A percentile compares a stretch with the other conserved stretches of the same genome.
Evolutionary conservation across 768 basidiomycete species (phyloP).

Genomic region (Russula virescens): DNA sequence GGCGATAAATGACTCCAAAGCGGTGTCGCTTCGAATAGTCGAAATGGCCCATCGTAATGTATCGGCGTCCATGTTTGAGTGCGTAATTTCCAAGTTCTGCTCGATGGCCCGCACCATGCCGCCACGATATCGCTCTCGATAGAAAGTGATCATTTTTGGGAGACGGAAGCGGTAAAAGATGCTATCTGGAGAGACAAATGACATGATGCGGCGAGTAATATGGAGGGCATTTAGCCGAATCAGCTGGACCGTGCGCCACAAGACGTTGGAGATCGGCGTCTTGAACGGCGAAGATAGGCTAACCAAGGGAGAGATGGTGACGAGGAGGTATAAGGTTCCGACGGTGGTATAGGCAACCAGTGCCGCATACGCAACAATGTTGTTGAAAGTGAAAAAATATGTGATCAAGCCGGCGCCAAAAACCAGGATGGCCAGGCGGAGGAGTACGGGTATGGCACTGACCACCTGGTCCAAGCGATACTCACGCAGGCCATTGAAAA

Average conservation of each 20-base stretch:
- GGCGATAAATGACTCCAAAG: constrained; percentile 15
- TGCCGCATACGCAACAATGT: constrained; percentile 4
- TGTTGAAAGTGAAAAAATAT: constrained; percentile 16
- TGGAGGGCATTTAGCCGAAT: not conserved
- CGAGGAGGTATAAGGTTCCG: constrained; percentile 3
- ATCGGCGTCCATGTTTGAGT: constrained; percentile 5
- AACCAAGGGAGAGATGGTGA: constrained; percentile 18
- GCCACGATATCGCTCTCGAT: constrained; percentile 11
- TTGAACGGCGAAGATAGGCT: constrained; percentile 18
- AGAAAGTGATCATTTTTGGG: constrained; percentile 1
- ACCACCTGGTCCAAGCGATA: constrained; percentile 10
- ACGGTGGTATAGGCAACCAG: not conserved
- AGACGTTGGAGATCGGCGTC: constrained; percentile 13
- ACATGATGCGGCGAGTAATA: not conserved
- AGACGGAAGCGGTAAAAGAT: constrained; percentile 3
- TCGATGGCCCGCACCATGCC: constrained; percentile 12
- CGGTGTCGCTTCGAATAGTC: not conserved
- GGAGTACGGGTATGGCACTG: constrained; percentile 9
- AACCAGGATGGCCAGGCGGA: constrained; percentile 19
- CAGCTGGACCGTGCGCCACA: constrained; percentile 7
- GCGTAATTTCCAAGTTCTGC: not conserved
- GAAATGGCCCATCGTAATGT: constrained; percentile 12
- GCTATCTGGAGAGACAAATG: not conserved
- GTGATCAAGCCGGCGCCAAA: constrained; percentile 19
- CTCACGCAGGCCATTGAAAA: constrained; percentile 8